These are phyloP conservation scores for Myxozyma neotropica DNA, from an alignment of 805 yeast species.

Conservation along the genomic window DNA sequence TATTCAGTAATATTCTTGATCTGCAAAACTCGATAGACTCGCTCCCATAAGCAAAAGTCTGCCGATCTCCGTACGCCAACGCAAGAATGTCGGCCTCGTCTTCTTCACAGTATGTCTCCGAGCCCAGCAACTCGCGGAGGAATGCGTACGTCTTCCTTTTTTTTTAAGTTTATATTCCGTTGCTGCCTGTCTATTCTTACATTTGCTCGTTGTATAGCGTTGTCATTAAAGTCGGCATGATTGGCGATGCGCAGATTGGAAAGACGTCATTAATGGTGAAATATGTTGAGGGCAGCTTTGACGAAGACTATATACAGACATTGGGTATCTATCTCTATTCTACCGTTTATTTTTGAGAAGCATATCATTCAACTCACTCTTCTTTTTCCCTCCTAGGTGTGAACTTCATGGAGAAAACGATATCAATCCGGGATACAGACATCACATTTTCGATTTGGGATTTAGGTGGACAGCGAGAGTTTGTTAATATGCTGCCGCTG, in stretches of 20 bases:
- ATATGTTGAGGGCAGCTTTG: conserved; percentile 92
- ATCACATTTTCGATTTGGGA: conserved; percentile 94
- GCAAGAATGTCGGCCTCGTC: background rate
- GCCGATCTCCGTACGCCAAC: no score
- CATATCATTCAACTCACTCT: no score
- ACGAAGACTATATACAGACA: conserved; percentile 90
- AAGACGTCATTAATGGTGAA: conserved; percentile 96
- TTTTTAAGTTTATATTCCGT: background rate
- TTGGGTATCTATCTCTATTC: conserved; percentile 28
- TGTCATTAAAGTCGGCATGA: conserved; percentile 76
- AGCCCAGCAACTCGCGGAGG: background rate
- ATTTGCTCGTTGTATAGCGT: no score
- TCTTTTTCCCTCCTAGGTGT: conserved; percentile 61
- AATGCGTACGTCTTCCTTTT: conserved; percentile 4
- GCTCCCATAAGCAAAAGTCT: no score
- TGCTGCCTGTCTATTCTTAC: no score
- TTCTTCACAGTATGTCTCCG: conserved; percentile 11
- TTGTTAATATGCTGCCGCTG: conserved; percentile 90
- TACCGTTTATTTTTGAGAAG: background rate
- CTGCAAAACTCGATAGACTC: no score
- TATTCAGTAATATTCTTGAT: no score
- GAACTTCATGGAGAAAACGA: conserved; percentile 88
- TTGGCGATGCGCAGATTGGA: conserved; percentile 96
- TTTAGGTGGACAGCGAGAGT: conserved; percentile 92
- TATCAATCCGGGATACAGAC: conserved; percentile 80